Conservation (phyloP, 768 basidiomycete genomes). For the Ramaria rubella region DNA sequence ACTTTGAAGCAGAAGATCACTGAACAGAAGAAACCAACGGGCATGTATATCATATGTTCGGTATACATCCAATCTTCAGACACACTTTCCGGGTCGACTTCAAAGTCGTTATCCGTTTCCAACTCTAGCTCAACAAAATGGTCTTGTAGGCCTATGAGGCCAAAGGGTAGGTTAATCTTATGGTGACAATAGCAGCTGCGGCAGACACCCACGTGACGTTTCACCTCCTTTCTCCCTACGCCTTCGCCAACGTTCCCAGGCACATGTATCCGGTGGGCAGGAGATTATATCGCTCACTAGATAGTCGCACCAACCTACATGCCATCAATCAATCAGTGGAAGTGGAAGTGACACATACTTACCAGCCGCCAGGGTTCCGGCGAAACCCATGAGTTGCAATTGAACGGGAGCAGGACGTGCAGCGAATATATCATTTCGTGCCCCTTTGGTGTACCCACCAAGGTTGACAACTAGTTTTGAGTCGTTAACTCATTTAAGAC, state of each 20-base stretch:
- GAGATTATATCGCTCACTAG: constrained; percentile 38
- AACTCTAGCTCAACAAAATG: constrained; percentile 27
- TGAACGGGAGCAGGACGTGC: constrained; percentile 43
- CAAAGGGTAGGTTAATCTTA: neutral
- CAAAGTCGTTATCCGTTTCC: constrained; percentile 25
- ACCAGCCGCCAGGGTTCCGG: constrained; percentile 40
- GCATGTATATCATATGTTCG: constrained; percentile 43
- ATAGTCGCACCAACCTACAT: constrained; percentile 42
- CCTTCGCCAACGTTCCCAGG: constrained; percentile 25
- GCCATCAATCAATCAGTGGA: neutral
- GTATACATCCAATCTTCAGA: constrained; percentile 37
- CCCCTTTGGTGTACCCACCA: constrained; percentile 47
- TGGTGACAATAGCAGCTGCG: neutral
- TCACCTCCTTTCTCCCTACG: constrained; percentile 5
- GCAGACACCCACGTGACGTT: constrained; percentile 1
- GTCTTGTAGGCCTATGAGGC: neutral
- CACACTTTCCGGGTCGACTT: constrained; percentile 35
- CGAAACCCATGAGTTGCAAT: constrained; percentile 45
- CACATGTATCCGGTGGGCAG: constrained; percentile 36
- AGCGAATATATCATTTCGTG: constrained; percentile 46
- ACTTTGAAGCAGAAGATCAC: neutral
- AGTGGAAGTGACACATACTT: neutral
- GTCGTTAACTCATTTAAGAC: neutral
- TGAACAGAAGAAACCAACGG: constrained; percentile 25
- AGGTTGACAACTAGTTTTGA: constrained; percentile 34